A percentile compares a stretch with the other conserved stretches of the same genome.
These are phyloP conservation scores for Triglochin maritima DNA, from an alignment of 106 monocot genomes.

Conservation along the genomic window DNA sequence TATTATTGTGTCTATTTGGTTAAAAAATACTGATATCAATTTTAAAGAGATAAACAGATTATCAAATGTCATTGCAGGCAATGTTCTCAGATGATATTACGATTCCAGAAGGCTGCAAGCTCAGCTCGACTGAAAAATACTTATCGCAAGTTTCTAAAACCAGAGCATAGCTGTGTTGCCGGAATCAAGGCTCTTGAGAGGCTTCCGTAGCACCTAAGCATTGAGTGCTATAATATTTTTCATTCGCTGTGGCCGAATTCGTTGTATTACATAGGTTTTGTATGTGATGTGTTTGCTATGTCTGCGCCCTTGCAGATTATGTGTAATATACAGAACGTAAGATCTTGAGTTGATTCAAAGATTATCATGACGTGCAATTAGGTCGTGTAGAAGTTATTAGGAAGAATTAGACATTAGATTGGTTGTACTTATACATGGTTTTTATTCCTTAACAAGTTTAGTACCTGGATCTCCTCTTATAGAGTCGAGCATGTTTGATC, in stretches of 20 bases:
- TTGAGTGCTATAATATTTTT: neutral
- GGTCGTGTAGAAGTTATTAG: neutral
- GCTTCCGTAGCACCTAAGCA: neutral
- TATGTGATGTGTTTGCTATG: neutral
- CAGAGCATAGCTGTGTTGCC: slow-evolving; percentile 23
- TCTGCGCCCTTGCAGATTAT: neutral
- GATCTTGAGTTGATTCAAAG: neutral
- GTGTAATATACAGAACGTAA: neutral
- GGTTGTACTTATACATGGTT: too few relatives aligned
- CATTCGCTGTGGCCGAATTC: too few relatives aligned
- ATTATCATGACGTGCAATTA: neutral
- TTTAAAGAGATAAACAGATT: neutral
- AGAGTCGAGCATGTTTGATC: too few relatives aligned
- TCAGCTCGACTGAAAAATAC: slow-evolving; percentile 8
- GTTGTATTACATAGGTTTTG: too few relatives aligned
- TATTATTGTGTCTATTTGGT: neutral
- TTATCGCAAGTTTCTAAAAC: slow-evolving; percentile 20
- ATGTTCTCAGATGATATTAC: slow-evolving; percentile 29
- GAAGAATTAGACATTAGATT: too few relatives aligned
- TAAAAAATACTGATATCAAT: neutral
- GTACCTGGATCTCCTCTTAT: too few relatives aligned
- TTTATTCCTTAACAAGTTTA: too few relatives aligned
- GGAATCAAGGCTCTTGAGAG: neutral
- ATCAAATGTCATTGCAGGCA: slow-evolving; percentile 6
- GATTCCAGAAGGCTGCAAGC: slow-evolving; percentile 22